phyloP scores from a whole-genome alignment of 257 asterid genomes.

The Salvia rosmarinus region DNA sequence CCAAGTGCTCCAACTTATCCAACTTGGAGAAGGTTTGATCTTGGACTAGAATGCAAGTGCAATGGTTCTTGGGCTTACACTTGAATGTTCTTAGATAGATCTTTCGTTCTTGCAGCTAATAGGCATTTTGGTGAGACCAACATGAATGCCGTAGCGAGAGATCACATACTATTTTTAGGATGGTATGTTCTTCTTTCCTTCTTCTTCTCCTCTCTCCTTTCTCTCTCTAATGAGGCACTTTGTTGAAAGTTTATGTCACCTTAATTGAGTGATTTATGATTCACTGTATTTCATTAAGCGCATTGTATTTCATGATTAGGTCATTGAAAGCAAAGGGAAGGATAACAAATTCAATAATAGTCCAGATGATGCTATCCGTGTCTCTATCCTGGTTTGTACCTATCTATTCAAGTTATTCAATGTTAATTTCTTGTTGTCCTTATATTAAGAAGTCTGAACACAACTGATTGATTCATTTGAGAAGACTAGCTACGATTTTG shows the following conservation, averaged over 20 bases:
- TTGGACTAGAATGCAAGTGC: slow-evolving; percentile 27
- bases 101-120: slow-evolving; percentile 60
- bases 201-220: not conserved
- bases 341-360: slow-evolving; percentile 38
- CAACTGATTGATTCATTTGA: not conserved
- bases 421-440: slow-evolving; percentile 15
- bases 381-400: slow-evolving; percentile 85
- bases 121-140: slow-evolving; percentile 98
- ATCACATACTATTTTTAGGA: slow-evolving; percentile 95
- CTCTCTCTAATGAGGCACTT: slow-evolving; percentile 25
- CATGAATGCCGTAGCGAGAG: slow-evolving; percentile 97
- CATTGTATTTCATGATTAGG: slow-evolving; percentile 51
- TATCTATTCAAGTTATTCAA: slow-evolving; percentile 14
- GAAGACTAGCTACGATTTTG: not conserved
- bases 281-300: slow-evolving; percentile 19
- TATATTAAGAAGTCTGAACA: not conserved
- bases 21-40: slow-evolving; percentile 90
- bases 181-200: slow-evolving; percentile 54
- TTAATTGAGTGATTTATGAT: slow-evolving; percentile 22
- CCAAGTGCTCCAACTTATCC: slow-evolving; percentile 84
- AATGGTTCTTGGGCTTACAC: slow-evolving; percentile 22
- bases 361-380: slow-evolving; percentile 86
- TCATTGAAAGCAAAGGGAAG: slow-evolving; percentile 90
- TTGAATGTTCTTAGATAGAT: slow-evolving; percentile 24
- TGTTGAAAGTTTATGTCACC: slow-evolving; percentile 24